phyloP scores from a whole-genome alignment of 73 alveolate genomes.

The Tetrahymena borealis region DNA sequence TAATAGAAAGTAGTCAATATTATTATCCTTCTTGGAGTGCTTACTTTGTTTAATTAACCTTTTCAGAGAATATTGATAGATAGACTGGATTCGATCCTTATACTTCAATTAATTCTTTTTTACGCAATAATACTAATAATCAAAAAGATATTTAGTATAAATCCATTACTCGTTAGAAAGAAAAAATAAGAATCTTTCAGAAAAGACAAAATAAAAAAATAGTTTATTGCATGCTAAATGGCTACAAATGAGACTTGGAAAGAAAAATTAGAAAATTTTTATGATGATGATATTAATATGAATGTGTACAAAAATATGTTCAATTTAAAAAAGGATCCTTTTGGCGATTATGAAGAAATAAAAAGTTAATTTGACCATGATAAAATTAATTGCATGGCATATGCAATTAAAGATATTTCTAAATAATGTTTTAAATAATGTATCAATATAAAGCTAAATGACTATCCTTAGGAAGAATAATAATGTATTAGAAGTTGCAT shows the following conservation, averaged over 20 bases:
- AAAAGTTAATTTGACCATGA: neutral
- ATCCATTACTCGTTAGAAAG: too few species aligned
- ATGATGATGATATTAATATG: neutral
- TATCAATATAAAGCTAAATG: neutral
- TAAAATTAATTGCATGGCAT: neutral
- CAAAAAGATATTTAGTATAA: too few species aligned
- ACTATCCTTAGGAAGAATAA: neutral
- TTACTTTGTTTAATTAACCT: neutral
- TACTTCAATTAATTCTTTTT: too few species aligned
- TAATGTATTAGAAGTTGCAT: neutral
- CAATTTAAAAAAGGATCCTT: neutral
- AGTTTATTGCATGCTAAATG: too few species aligned
- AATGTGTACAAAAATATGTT: neutral
- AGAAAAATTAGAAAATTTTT: neutral
- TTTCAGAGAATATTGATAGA: too few species aligned
- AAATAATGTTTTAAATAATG: neutral
- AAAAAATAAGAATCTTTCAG: neutral
- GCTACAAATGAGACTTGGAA: neutral
- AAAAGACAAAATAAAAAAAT: neutral
- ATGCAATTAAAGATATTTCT: neutral
- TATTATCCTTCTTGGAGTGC: slow-evolving; percentile 1
- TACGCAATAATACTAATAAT: too few species aligned
- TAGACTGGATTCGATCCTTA: too few species aligned
- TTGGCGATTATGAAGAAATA: neutral
- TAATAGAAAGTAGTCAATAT: neutral